Evolutionary conservation across 305 asterid species (phyloP).

Genomic region (Fraxinus velutina): DNA sequence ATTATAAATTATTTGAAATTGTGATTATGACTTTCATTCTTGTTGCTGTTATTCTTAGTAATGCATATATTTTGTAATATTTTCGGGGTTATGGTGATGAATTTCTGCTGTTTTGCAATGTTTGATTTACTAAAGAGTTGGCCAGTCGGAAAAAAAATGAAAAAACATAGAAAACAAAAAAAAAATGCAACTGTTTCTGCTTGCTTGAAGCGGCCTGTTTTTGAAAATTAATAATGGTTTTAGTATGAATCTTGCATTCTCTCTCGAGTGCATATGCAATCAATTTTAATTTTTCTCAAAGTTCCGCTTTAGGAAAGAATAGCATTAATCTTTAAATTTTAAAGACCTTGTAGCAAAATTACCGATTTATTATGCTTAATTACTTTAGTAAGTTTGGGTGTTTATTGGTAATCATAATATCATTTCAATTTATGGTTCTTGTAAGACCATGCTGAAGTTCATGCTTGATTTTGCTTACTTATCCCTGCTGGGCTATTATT

Average conservation of each 20-base stretch:
- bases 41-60: background rate
- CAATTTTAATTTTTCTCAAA: background rate
- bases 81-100: background rate
- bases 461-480: slow-evolving; percentile 6
- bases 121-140: background rate
- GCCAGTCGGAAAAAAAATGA: background rate
- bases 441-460: background rate
- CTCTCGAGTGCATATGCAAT: background rate
- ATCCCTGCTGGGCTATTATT: background rate
- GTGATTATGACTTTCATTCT: background rate
- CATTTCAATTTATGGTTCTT: background rate
- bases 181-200: background rate
- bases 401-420: background rate
- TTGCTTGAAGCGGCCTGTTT: background rate
- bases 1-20: background rate
- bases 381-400: background rate
- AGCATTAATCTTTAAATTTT: background rate
- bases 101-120: background rate
- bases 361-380: background rate
- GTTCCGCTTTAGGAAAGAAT: background rate
- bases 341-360: background rate
- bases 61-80: background rate
- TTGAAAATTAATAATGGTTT: background rate
- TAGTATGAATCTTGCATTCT: background rate
- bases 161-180: background rate